These are phyloP conservation scores for Metschnikowia matae DNA, from an alignment of 805 yeast species.

Conservation along the genomic window DNA sequence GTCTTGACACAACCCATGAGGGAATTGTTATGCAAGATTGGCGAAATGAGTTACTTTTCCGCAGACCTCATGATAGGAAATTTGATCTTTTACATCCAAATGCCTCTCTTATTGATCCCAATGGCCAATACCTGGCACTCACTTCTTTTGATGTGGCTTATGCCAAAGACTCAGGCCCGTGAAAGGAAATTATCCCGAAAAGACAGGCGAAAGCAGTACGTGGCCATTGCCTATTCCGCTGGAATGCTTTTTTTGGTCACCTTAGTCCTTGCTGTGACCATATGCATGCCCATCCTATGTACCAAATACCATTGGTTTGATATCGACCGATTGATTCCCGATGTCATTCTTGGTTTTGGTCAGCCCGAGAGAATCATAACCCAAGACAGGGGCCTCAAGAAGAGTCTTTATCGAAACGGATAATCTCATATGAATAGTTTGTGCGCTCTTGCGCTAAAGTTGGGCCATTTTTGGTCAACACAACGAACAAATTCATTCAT, in stretches of 20 bases:
- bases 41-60: slow-evolving; percentile 66
- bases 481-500: slow-evolving; percentile 6
- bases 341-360: slow-evolving; percentile 24
- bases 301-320: slow-evolving; percentile 8
- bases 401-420: slow-evolving; percentile 9
- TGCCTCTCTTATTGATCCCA: slow-evolving; percentile 61
- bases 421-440: neutral
- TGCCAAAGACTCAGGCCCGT: slow-evolving; percentile 49
- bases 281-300: slow-evolving; percentile 8
- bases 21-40: slow-evolving; percentile 58
- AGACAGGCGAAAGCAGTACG: slow-evolving; percentile 16
- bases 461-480: slow-evolving; percentile 1
- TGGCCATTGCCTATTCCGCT: slow-evolving; percentile 4
- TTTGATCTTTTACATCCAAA: slow-evolving; percentile 50
- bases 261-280: slow-evolving; percentile 4
- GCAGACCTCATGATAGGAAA: slow-evolving; percentile 62
- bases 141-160: slow-evolving; percentile 62
- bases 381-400: slow-evolving; percentile 35
- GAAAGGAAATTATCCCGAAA: slow-evolving; percentile 23
- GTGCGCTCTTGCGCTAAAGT: neutral
- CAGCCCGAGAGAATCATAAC: slow-evolving; percentile 40
- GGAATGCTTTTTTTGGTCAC: slow-evolving; percentile 3
- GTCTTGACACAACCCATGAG: slow-evolving; percentile 59
- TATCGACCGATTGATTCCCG: slow-evolving; percentile 28
- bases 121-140: slow-evolving; percentile 66